Percentiles rank a stretch among this genome's conserved stretches.
phyloP scores from a whole-genome alignment of 2,329 filamentous ascomycete species.

The Magnaporthales sp. region DNA sequence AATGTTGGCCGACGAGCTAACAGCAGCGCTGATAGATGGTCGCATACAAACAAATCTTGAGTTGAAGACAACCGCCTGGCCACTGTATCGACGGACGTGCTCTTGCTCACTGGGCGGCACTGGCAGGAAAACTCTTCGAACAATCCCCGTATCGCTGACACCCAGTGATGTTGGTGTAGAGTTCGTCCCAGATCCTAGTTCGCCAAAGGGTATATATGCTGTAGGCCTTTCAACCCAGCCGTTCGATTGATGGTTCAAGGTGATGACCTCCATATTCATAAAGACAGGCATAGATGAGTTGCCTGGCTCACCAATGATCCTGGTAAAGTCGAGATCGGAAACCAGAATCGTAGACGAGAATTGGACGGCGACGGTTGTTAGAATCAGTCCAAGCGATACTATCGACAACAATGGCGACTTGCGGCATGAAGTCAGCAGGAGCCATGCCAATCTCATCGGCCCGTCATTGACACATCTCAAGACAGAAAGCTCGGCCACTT shows the following conservation, averaged over 20 bases:
- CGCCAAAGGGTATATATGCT: constrained; percentile 11
- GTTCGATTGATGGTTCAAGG: constrained; percentile 6
- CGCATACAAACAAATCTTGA: constrained; percentile 9
- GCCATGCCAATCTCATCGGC: constrained; percentile 12
- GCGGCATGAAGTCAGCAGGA: constrained; percentile 9
- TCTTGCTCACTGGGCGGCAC: constrained; percentile 9
- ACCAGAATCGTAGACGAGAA: constrained; percentile 14
- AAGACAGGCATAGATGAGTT: constrained; percentile 9
- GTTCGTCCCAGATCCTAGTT: constrained; percentile 6
- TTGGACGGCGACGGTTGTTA: constrained; percentile 11
- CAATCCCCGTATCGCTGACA: constrained; percentile 14
- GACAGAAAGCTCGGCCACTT: constrained; percentile 14
- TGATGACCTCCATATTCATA: constrained; percentile 7
- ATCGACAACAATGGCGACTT: constrained; percentile 8
- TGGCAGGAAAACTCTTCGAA: constrained; percentile 13
- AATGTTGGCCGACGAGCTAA: neutral
- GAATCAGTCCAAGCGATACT: constrained; percentile 9
- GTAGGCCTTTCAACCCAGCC: constrained; percentile 9
- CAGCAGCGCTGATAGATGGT: constrained; percentile 6
- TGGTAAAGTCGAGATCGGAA: constrained; percentile 10
- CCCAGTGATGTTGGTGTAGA: constrained; percentile 7
- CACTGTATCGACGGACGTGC: constrained; percentile 9
- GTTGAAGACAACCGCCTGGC: constrained; percentile 10
- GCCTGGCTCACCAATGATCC: constrained; percentile 8
- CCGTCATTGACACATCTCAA: constrained; percentile 15